Evolutionary conservation across 352 stramenopile species (phyloP).

Genomic region (Blastocystis sp.): DNA sequence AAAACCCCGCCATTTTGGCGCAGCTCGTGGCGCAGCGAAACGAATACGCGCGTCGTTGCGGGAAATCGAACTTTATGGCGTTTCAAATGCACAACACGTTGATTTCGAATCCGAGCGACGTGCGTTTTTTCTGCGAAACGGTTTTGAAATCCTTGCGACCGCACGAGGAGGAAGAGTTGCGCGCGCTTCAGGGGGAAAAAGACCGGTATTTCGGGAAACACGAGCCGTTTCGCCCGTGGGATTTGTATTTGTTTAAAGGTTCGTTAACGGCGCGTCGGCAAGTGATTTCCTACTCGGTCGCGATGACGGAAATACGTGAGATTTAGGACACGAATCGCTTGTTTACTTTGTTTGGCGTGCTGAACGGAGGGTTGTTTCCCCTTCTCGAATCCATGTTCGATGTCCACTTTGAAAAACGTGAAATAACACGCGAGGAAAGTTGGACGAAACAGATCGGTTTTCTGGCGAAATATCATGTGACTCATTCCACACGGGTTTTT

Average conservation of each 20-base stretch:
- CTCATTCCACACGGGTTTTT: not conserved
- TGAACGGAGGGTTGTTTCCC: not conserved
- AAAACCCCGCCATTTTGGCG: not conserved
- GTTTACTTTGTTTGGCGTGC: not conserved
- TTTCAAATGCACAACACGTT: conserved; percentile 31
- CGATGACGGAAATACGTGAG: not conserved
- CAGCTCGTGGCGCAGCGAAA: not conserved
- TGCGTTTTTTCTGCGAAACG: not conserved
- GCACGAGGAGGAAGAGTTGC: not conserved
- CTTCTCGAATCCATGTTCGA: conserved; percentile 12
- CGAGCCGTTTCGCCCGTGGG: not conserved
- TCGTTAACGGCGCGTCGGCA: not conserved
- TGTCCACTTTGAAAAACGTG: not conserved
- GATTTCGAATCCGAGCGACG: not conserved
- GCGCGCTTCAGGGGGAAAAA: not conserved
- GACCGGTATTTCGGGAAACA: not conserved
- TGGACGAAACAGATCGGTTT: conserved; percentile 10
- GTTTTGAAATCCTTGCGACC: not conserved
- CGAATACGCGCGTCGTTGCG: not conserved
- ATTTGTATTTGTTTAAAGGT: not conserved
- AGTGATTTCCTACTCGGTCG: not conserved
- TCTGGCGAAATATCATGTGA: conserved; percentile 14
- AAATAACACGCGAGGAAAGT: not conserved
- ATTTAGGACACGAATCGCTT: not conserved
- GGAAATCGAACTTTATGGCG: not conserved